Base-by-base conservation (phyloP, 805 yeast species). In the Starmerella lactis-condensi region DNA sequence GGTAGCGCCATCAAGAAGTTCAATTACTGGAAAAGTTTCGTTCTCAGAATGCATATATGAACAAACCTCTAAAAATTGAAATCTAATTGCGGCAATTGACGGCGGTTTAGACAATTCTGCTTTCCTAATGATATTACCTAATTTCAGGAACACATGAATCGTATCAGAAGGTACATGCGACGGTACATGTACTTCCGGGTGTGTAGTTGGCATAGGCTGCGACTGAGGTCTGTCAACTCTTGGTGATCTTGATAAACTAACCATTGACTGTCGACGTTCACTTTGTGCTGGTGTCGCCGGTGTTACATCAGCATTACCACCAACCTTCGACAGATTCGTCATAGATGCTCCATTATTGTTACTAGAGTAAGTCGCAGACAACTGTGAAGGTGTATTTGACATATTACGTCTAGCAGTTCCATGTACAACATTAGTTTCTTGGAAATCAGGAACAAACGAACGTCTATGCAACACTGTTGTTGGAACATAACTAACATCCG, bases 31-130 rank as follows among this genome's bases (percentile, higher is more conserved):
- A 41, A 81, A 79, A 1, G 67, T 53, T 9, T 69, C 65, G 14
- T 38, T 45, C 1, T 67, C 52, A 0, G 75, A 74, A 0, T 92
- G 89, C 0, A 85, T 65, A 49, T 75, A 81, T 2, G 85, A 79
- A 56, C 82, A 83, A 43, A 71, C 77, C 45, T 85, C 93, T 5
- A 83, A 77, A 47, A 85, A 85, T 16, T 77, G 55, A 2, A 81
- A 60, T 27, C 89, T 62, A 11, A 45, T 29, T 1, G 47, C 48
- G 1, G 47, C 46, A 17, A 39, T 40, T 9, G 44, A 33, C 7
- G 38, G 41, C 17, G 43, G 48, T 22, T 28, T 14, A 11, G 22
- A 31, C 27, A 45, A 26, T 18, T 9, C 9, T 16, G 39, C 45
- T 26, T 45, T 45, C 22, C 47, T 42, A 2, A 45, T 33, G 6